phyloP scores from a whole-genome alignment of 169 alveolate species.

The Cryptosporidium ubiquitum region DNA sequence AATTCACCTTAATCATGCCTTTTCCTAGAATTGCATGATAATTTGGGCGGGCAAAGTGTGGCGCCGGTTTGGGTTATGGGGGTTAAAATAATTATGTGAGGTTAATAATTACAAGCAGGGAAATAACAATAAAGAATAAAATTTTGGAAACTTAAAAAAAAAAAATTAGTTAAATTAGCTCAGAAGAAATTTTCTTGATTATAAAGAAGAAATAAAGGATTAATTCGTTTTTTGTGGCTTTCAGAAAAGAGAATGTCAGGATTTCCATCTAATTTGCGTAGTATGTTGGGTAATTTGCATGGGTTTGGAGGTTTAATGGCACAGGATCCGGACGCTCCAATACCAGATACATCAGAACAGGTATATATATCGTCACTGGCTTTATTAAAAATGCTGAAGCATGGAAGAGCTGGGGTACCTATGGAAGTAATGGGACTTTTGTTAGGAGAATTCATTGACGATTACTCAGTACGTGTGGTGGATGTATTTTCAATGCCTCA shows the following conservation, averaged over 20 bases:
- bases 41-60: not conserved
- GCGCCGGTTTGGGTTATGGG: not conserved
- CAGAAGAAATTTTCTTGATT: not conserved
- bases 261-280: slow-evolving; percentile 48
- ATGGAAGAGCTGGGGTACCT: slow-evolving; percentile 99
- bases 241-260: slow-evolving; percentile 32
- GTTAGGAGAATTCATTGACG: slow-evolving; percentile 99
- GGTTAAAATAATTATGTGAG: slow-evolving; percentile 22
- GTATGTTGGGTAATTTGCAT: slow-evolving; percentile 69
- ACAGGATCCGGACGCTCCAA: slow-evolving; percentile 72
- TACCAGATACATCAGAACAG: slow-evolving; percentile 93
- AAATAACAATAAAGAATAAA: not conserved
- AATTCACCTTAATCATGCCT: not conserved
- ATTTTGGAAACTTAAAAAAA: not conserved
- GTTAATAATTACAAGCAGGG: not conserved
- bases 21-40: not conserved
- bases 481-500: slow-evolving; percentile 99
- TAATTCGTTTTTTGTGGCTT: not conserved
- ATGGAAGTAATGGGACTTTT: slow-evolving; percentile 99
- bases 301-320: slow-evolving; percentile 74
- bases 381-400: slow-evolving; percentile 97
- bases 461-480: slow-evolving; percentile 98
- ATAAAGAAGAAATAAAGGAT: not conserved
- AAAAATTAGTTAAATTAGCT: not conserved
- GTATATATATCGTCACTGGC: slow-evolving; percentile 97